phyloP scores from a whole-genome alignment of 768 basidiomycete genomes.

The Tubosaeta brunneosetosa region DNA sequence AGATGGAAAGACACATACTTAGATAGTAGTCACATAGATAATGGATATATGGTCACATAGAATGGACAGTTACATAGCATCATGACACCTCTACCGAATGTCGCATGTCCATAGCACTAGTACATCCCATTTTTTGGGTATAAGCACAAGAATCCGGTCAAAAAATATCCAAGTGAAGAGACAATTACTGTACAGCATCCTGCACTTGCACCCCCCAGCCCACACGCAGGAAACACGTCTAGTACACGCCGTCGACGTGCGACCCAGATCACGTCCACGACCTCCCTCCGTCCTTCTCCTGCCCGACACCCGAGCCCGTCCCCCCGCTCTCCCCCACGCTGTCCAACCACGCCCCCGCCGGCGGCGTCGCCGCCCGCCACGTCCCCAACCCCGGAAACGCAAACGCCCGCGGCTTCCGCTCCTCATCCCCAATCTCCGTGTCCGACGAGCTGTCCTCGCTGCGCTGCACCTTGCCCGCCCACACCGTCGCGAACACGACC shows the following conservation, averaged over 20 bases:
- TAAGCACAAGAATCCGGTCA: too few relatives aligned
- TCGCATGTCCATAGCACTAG: too few relatives aligned
- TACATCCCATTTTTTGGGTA: too few relatives aligned
- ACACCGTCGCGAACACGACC: conserved; percentile 32
- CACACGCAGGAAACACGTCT: neutral
- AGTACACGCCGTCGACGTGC: neutral
- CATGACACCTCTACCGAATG: too few relatives aligned
- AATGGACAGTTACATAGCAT: too few relatives aligned
- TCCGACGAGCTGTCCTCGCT: neutral
- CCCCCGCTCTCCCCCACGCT: conserved; percentile 1
- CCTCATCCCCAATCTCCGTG: neutral
- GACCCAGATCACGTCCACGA: neutral
- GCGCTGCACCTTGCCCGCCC: conserved; percentile 17
- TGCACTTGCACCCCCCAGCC: neutral
- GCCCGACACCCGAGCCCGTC: neutral
- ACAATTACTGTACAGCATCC: too few relatives aligned
- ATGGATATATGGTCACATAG: too few relatives aligned
- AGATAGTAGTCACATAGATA: too few relatives aligned
- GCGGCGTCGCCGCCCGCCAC: conserved; percentile 16
- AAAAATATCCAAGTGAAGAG: too few relatives aligned
- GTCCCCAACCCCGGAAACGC: conserved; percentile 14
- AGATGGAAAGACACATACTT: too few relatives aligned
- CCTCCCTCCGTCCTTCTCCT: neutral
- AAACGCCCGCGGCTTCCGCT: neutral
- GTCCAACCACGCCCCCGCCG: neutral